Conservation (phyloP, 257 asterid species). For the Cynanchum wilfordii region DNA sequence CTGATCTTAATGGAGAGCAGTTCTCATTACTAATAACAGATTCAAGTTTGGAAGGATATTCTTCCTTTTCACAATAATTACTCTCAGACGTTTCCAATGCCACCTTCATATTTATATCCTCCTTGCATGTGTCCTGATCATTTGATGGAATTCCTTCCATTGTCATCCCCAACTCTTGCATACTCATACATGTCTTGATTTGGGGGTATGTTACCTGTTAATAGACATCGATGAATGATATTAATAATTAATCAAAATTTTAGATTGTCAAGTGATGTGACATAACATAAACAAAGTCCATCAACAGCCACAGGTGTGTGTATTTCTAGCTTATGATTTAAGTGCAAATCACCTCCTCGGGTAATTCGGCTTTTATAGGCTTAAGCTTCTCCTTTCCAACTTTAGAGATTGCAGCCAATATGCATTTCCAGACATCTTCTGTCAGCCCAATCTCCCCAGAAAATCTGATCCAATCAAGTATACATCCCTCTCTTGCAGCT, state of each 20-base stretch:
- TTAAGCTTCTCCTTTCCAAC: slow-evolving; percentile 79
- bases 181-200: slow-evolving; percentile 50
- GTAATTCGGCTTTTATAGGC: slow-evolving; percentile 78
- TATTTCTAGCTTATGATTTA: neutral
- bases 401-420: slow-evolving; percentile 48
- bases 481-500: slow-evolving; percentile 71
- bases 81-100: slow-evolving; percentile 21
- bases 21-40: slow-evolving; percentile 9
- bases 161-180: slow-evolving; percentile 58
- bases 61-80: slow-evolving; percentile 15
- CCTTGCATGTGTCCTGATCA: slow-evolving; percentile 23
- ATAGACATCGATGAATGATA: neutral
- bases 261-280: neutral
- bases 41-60: slow-evolving; percentile 14
- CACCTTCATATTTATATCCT: slow-evolving; percentile 25
- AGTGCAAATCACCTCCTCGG: slow-evolving; percentile 66
- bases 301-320: neutral
- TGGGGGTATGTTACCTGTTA: slow-evolving; percentile 63
- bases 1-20: slow-evolving; percentile 14
- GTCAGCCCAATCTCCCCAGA: slow-evolving; percentile 62
- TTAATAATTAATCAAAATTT: neutral
- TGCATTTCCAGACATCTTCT: slow-evolving; percentile 34
- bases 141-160: slow-evolving; percentile 25
- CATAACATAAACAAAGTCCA: neutral
- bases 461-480: slow-evolving; percentile 68